Base-by-base conservation (phyloP, 495 filamentous ascomycete species). In the Melanomma pulvis-pyrius region DNA sequence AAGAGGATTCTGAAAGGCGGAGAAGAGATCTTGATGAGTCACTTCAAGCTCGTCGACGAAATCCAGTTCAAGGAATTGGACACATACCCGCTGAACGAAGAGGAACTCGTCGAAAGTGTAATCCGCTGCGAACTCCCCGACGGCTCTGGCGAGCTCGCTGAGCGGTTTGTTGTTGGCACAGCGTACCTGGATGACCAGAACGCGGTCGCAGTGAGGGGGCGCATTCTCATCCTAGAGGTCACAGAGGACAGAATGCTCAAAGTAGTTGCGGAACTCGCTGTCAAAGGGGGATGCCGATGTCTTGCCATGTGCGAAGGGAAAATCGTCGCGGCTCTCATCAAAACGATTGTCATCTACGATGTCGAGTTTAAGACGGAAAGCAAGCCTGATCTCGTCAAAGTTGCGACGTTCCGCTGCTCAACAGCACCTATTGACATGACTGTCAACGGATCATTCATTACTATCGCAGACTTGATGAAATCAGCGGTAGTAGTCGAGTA, bases 401-500 rank as follows among this genome's bases (percentile, higher is more conserved):
- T 88, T 9, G 88, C 88, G 46, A 85, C 84, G 12, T 97, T 91
- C 74, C 84, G 92, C 19, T 89, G 91, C 13, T 86, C 92, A 21
- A 96, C 91, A 0, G 90, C 90, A 29, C 96, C 94, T 1, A 85
- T 96, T 26, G 91, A 96, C 71, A 66, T 99, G n/a, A 82, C 86
- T 13, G 82, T 96, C 11, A 81, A 82, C 17, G 85, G 65, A 3
- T 50, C 89, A 61, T 81, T 84, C 28, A 93, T 98, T 65, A 90
- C 90, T 0, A 87, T 99, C 4, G 90, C 88, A 0, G 94, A 99
- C 70, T 79, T 99, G 41, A 98, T 96, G 92, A 97, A 97, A 79
- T 93, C 90, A 32, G 79, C 94, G 39, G 89, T 89, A 17, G 74
- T 98, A 11, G 79, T 97, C 12, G 78, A 91, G 71, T 92, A 86